A percentile compares a stretch with the other conserved stretches of the same genome.
These are phyloP conservation scores for Irpex sp. DNA, from an alignment of 1,284 basidiomycete species.

Conservation along the genomic window DNA sequence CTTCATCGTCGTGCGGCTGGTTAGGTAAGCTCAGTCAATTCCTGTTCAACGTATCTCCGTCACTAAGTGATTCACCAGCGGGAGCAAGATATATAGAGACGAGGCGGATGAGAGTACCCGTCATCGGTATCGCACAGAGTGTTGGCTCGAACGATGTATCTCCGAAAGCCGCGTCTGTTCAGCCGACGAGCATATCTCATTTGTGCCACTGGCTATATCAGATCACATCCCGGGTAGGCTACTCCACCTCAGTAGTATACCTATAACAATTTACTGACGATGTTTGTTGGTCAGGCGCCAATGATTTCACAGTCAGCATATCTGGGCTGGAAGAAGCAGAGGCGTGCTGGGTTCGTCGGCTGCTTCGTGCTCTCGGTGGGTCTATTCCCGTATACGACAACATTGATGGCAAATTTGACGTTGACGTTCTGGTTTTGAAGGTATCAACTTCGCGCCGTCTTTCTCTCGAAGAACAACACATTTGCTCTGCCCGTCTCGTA, in stretches of 20 bases:
- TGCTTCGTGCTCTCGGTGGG: slow-evolving; percentile 61
- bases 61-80: slow-evolving; percentile 32
- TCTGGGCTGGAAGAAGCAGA: slow-evolving; percentile 69
- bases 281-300: slow-evolving; percentile 37
- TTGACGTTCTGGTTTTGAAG: slow-evolving; percentile 32
- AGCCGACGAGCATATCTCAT: slow-evolving; percentile 55
- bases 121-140: slow-evolving; percentile 68
- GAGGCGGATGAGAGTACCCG: slow-evolving; percentile 42
- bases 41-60: background rate
- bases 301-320: slow-evolving; percentile 50
- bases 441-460: slow-evolving; percentile 41
- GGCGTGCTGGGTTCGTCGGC: slow-evolving; percentile 50
- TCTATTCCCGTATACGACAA: background rate
- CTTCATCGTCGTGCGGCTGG: slow-evolving; percentile 63
- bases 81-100: slow-evolving; percentile 52
- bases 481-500: slow-evolving; percentile 62
- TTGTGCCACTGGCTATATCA: slow-evolving; percentile 49
- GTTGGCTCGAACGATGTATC: slow-evolving; percentile 76
- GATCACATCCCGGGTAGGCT: slow-evolving; percentile 46
- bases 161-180: slow-evolving; percentile 59
- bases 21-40: slow-evolving; percentile 43
- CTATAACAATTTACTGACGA: slow-evolving; percentile 3
- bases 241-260: background rate
- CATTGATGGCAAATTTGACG: background rate
- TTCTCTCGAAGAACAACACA: slow-evolving; percentile 66